phyloP scores from a whole-genome alignment of 208 protist species.

The Trypanosoma rangeli region DNA sequence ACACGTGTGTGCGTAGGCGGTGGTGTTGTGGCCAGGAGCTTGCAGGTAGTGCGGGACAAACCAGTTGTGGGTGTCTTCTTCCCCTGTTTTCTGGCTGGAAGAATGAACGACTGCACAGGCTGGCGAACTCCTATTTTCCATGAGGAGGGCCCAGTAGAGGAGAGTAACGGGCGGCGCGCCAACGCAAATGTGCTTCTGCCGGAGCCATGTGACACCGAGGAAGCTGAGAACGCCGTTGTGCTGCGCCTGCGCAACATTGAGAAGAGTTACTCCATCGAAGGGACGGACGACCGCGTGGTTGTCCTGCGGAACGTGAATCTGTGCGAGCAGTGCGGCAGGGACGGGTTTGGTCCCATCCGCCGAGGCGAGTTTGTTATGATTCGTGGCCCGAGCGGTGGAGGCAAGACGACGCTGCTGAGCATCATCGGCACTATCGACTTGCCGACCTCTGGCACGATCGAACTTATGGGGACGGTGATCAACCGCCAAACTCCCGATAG shows the following conservation, averaged over 20 bases:
- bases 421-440: slow-evolving; percentile 94
- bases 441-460: slow-evolving; percentile 74
- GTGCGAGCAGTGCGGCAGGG: slow-evolving; percentile 29
- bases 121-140: too few relatives aligned
- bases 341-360: slow-evolving; percentile 63
- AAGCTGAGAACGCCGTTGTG: slow-evolving; percentile 27
- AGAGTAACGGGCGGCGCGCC: background rate
- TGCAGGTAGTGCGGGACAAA: too few relatives aligned
- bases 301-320: slow-evolving; percentile 70
- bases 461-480: slow-evolving; percentile 85
- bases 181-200: background rate
- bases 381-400: slow-evolving; percentile 95
- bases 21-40: too few relatives aligned
- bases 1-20: too few relatives aligned
- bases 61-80: too few relatives aligned
- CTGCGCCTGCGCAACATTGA: slow-evolving; percentile 59
- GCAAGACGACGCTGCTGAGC: slow-evolving; percentile 96
- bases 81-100: too few relatives aligned
- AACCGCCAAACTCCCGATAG: slow-evolving; percentile 63
- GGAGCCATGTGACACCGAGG: background rate
- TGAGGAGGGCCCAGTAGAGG: too few relatives aligned
- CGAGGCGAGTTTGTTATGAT: slow-evolving; percentile 98
- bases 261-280: slow-evolving; percentile 71
- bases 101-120: too few relatives aligned
- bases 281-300: slow-evolving; percentile 50